Base-by-base conservation (phyloP, 495 filamentous ascomycete genomes). In the Viridothelium virens region DNA sequence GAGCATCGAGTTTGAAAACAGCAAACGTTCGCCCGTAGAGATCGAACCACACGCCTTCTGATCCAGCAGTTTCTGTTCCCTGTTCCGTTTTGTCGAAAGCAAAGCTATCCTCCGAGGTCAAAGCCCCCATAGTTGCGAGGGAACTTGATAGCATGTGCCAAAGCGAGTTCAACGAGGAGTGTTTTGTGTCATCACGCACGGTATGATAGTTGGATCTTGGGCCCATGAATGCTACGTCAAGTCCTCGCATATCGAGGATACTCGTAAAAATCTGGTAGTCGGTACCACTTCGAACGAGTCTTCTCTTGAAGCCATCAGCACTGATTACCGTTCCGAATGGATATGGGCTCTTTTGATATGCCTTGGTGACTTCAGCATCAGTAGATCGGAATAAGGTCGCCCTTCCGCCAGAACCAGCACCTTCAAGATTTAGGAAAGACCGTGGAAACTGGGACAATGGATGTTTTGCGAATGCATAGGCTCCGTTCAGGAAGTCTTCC, bases 131-230 rank as follows among this genome's bases (percentile, higher is more conserved):
- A 0, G 91, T 94, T 38, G 85, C 81, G 36, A 97, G 77, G 37
- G 92, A 84, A 33, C 85, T 85, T 56, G 90, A 92, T 4, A 96
- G 80, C 94, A 98, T 98, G 73, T 97, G 92, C 91, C 91, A 96
- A 9, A 97, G 72, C 18, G 90, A 92, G 48, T 86, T 83, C 44
- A 66, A 63, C 10, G 67, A 70, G 0, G 72, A 87, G 76, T 97
- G 91, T 48, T 80, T 83, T 2, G 87, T 82, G 75, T 94, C 90
- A 76, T 98, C 94, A 75, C 96, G 86, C 63, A 89, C 84, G 7
- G 93, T 98, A 74, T 98, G 94, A 74, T 98, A 98, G 53, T 89
- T 77, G 31, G 91, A 85, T 59, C 94, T 83, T 2, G 93, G 93
- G 74, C 88, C 85, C 72, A 85, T 90, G 75, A 97, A 98, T 14